Conservation (phyloP, 108 stramenopile genomes). For the Skeletonema grethae region DNA sequence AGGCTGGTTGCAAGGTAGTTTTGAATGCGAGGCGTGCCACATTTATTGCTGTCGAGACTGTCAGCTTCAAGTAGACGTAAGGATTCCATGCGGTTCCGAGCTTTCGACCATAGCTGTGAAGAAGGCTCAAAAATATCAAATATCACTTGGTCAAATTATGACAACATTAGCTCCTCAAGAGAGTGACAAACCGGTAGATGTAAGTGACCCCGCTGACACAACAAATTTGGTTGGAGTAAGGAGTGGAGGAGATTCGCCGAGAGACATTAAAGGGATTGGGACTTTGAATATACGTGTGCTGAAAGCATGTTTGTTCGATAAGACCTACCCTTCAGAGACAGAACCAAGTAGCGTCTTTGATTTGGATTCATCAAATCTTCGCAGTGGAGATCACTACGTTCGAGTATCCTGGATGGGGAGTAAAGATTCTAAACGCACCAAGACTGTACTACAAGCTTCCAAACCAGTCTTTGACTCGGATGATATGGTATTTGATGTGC, state of each 20-base stretch:
- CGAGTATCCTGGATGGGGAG: slow-evolving; percentile 68
- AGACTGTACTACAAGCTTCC: slow-evolving; percentile 65
- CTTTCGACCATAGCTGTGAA: slow-evolving; percentile 53
- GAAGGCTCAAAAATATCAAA: slow-evolving; percentile 60
- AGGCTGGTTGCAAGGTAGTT: slow-evolving; percentile 55
- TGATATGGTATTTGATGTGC: slow-evolving; percentile 60
- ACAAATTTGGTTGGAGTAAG: neutral
- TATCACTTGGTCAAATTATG: slow-evolving; percentile 59
- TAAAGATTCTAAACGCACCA: slow-evolving; percentile 56
- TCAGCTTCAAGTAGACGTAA: slow-evolving; percentile 75
- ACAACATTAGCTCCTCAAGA: slow-evolving; percentile 40
- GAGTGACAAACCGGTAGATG: neutral
- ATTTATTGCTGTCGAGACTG: slow-evolving; percentile 82
- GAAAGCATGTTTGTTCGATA: slow-evolving; percentile 65
- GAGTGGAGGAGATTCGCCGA: neutral
- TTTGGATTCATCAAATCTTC: slow-evolving; percentile 32
- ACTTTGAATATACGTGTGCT: slow-evolving; percentile 56
- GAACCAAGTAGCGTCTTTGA: slow-evolving; percentile 47
- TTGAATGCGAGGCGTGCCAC: slow-evolving; percentile 77
- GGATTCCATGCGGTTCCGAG: slow-evolving; percentile 75
- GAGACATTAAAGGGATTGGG: slow-evolving; percentile 59
- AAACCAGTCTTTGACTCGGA: slow-evolving; percentile 73
- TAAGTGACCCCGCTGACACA: neutral
- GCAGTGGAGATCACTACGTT: slow-evolving; percentile 79
- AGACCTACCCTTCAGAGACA: slow-evolving; percentile 55